Conservation (phyloP, 2,329 filamentous ascomycete species). For the Daldinia eschscholtzii region DNA sequence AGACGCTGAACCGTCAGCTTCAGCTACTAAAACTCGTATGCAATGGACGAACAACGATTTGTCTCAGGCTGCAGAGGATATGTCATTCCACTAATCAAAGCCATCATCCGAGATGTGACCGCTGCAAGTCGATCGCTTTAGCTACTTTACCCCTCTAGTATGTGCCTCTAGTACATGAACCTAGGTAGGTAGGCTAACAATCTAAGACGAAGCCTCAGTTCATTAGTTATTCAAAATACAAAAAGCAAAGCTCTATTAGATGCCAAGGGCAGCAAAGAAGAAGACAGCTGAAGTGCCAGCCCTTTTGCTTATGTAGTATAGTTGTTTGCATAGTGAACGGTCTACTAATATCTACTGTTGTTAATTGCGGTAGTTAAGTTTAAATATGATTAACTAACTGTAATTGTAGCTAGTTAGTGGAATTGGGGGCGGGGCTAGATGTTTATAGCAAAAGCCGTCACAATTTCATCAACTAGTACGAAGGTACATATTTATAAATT, state of each 20-base stretch:
- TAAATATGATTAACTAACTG: not conserved
- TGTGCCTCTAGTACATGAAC: too few relatives aligned
- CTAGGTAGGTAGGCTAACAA: conserved; percentile 43
- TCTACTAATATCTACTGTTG: conserved; percentile 15
- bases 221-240: conserved; percentile 33
- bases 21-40: conserved; percentile 36
- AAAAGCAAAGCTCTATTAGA: conserved; percentile 38
- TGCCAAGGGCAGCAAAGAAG: conserved; percentile 24
- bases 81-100: conserved; percentile 48
- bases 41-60: conserved; percentile 48
- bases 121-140: conserved; percentile 45
- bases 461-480: not conserved
- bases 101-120: conserved; percentile 50
- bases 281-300: conserved; percentile 36
- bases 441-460: not conserved
- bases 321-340: conserved; percentile 30
- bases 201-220: conserved; percentile 28
- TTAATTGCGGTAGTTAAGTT: too few relatives aligned
- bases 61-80: conserved; percentile 52
- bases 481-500: not conserved
- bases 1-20: conserved; percentile 51
- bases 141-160: conserved; percentile 49
- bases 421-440: conserved; percentile 17
- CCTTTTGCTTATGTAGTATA: conserved; percentile 33
- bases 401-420: conserved; percentile 27